phyloP scores from a whole-genome alignment of 139 green algal species.

The Limnomonas spitsbergensis region DNA sequence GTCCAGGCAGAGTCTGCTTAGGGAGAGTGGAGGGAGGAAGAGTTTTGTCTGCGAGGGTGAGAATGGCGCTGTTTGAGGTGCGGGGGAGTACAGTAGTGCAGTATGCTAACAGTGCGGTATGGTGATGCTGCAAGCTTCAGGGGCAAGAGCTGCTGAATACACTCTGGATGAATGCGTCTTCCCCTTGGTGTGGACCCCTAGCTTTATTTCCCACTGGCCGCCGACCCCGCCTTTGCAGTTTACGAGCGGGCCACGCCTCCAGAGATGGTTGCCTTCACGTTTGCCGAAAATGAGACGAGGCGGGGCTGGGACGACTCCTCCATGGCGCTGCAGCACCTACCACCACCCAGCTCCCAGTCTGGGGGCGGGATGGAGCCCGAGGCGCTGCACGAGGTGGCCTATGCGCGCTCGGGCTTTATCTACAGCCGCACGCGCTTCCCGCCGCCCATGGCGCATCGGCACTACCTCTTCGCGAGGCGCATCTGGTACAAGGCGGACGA shows the following conservation, averaged over 20 bases:
- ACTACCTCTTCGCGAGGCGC: constrained; percentile 68
- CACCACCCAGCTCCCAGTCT: not conserved
- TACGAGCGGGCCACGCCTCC: constrained; percentile 43
- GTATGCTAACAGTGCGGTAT: too few species aligned
- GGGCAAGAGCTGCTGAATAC: too few species aligned
- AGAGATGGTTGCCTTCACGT: constrained; percentile 61
- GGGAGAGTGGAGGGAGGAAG: too few species aligned
- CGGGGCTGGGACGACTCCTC: constrained; percentile 52
- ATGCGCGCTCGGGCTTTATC: not conserved
- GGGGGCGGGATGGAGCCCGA: not conserved
- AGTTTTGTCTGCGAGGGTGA: too few species aligned
- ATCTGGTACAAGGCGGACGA: constrained; percentile 59
- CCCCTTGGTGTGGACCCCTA: too few species aligned
- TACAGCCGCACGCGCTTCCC: constrained; percentile 58
- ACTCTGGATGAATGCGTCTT: too few species aligned
- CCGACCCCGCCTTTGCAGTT: constrained; percentile 32
- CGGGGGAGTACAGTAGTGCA: too few species aligned
- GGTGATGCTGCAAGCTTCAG: too few species aligned
- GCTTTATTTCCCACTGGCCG: too few species aligned
- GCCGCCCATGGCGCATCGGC: constrained; percentile 55
- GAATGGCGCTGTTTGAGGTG: too few species aligned
- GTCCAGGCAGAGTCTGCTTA: too few species aligned
- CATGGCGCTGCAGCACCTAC: not conserved
- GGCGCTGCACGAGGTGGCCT: not conserved
- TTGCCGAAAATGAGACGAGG: constrained; percentile 37